Evolutionary conservation across 169 alveolate species (phyloP).

Genomic region (Eimeria sp.): DNA sequence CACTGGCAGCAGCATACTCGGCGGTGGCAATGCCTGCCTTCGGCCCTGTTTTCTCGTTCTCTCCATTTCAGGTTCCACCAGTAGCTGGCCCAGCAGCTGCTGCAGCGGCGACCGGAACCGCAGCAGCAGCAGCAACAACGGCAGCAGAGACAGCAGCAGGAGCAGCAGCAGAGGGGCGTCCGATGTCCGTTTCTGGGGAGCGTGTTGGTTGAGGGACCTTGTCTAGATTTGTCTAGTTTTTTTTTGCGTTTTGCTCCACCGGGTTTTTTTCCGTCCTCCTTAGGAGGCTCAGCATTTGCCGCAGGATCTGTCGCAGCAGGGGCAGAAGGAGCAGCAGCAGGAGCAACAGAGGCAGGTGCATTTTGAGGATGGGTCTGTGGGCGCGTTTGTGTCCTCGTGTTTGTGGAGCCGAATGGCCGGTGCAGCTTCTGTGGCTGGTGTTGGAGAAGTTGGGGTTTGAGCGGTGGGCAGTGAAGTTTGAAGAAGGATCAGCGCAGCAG

Average conservation of each 20-base stretch:
- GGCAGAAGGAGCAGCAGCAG: slow-evolving; percentile 23
- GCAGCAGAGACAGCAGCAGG: slow-evolving; percentile 33
- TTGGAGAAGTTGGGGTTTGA: neutral
- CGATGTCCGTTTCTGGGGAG: neutral
- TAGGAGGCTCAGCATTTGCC: neutral
- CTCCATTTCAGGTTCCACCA: neutral
- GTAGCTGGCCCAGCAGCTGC: slow-evolving; percentile 42
- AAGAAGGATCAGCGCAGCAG: slow-evolving; percentile 30
- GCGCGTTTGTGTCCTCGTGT: slow-evolving; percentile 68
- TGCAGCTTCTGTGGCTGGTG: slow-evolving; percentile 31
- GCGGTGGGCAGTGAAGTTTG: neutral
- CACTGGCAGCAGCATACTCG: slow-evolving; percentile 16
- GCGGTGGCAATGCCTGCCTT: slow-evolving; percentile 4
- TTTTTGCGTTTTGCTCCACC: neutral
- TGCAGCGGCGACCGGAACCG: slow-evolving; percentile 56
- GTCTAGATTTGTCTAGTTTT: neutral
- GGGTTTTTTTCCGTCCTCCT: neutral
- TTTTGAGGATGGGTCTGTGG: slow-evolving; percentile 74
- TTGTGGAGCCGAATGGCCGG: slow-evolving; percentile 79
- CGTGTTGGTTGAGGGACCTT: slow-evolving; percentile 14
- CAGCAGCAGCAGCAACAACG: slow-evolving; percentile 38
- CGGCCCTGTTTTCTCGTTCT: neutral
- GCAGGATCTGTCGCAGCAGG: neutral
- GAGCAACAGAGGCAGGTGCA: slow-evolving; percentile 29
- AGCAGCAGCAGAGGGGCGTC: slow-evolving; percentile 23